Conservation (phyloP, 176 grass and related monocot species). For the Triticum dicoccoides region DNA sequence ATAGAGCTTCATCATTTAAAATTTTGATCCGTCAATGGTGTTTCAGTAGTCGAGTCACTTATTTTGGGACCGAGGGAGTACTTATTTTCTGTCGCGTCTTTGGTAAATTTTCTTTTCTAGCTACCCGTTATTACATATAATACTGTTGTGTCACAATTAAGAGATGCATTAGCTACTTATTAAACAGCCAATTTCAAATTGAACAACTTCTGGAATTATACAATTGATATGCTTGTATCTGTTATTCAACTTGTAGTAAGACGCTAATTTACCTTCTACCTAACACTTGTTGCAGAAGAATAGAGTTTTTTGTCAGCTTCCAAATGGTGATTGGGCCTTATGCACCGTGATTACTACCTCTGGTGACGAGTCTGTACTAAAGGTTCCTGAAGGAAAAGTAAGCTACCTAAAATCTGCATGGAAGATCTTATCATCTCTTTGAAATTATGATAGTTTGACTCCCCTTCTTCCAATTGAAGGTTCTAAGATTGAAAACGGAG, state of each 20-base stretch:
- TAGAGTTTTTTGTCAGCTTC: conserved; percentile 79
- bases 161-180: conserved; percentile 13
- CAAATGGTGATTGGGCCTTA: conserved; percentile 79
- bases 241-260: conserved; percentile 7
- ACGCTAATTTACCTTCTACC: conserved; percentile 14
- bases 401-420: conserved; percentile 26
- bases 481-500: conserved; percentile 71
- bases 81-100: neutral
- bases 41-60: neutral
- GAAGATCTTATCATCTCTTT: conserved; percentile 9
- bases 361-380: conserved; percentile 70
- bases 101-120: neutral
- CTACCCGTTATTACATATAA: neutral
- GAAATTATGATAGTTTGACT: conserved; percentile 12
- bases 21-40: neutral
- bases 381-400: conserved; percentile 76
- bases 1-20: neutral
- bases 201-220: neutral
- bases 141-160: neutral
- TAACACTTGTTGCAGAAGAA: conserved; percentile 63
- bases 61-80: too few species aligned
- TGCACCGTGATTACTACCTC: conserved; percentile 74
- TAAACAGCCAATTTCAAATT: neutral
- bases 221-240: neutral
- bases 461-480: conserved; percentile 43